phyloP scores from a whole-genome alignment of 495 filamentous ascomycete species.

The Filosporella fistucella region DNA sequence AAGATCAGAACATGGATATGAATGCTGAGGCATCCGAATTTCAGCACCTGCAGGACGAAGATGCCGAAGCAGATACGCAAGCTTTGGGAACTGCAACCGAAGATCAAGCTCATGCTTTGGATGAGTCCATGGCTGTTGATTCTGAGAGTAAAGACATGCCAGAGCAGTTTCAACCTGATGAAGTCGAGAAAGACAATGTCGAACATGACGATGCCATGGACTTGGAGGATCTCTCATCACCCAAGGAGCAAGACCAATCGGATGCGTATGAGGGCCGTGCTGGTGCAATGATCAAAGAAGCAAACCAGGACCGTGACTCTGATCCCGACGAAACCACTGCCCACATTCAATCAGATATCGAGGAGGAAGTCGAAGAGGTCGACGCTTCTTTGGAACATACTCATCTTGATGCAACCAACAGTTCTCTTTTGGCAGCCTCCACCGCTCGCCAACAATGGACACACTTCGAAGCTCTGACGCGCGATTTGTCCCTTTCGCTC shows the following conservation, averaged over 20 bases:
- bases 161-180: slow-evolving; percentile 55
- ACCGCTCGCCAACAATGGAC: slow-evolving; percentile 81
- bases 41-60: slow-evolving; percentile 83
- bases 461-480: slow-evolving; percentile 76
- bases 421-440: slow-evolving; percentile 29
- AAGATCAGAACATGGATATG: slow-evolving; percentile 39
- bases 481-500: slow-evolving; percentile 76
- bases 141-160: slow-evolving; percentile 53
- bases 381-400: slow-evolving; percentile 70
- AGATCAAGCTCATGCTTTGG: slow-evolving; percentile 76
- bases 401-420: slow-evolving; percentile 50
- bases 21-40: slow-evolving; percentile 53
- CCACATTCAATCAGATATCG: slow-evolving; percentile 22
- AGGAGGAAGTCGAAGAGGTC: slow-evolving; percentile 64
- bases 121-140: slow-evolving; percentile 81
- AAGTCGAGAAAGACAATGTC: slow-evolving; percentile 48
- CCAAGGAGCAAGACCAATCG: slow-evolving; percentile 22
- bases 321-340: slow-evolving; percentile 21
- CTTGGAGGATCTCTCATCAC: slow-evolving; percentile 23
- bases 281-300: slow-evolving; percentile 35
- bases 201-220: slow-evolving; percentile 45
- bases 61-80: slow-evolving; percentile 76
- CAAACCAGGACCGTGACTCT: slow-evolving; percentile 23
- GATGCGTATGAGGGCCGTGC: slow-evolving; percentile 26
- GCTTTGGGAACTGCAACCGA: slow-evolving; percentile 84